These are phyloP conservation scores for Nasturtium officinale DNA, from an alignment of 345 rosid genomes.

Conservation along the genomic window DNA sequence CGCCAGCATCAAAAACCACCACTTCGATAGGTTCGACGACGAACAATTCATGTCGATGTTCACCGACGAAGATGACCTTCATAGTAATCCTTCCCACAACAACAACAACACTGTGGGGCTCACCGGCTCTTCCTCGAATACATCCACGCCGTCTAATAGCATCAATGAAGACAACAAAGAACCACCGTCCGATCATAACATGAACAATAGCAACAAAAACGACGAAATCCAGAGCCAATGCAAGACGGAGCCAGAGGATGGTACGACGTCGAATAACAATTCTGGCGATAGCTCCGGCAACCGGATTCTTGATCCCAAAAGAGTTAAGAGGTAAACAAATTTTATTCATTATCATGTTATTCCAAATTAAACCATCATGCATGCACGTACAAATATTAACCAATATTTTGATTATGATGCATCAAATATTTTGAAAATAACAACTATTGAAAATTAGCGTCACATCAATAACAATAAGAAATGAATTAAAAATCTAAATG, in stretches of 20 bases:
- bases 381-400: slow-evolving; percentile 40
- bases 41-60: slow-evolving; percentile 89
- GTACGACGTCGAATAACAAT: slow-evolving; percentile 35
- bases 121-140: slow-evolving; percentile 57
- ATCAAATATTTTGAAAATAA: not conserved
- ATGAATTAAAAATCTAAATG: slow-evolving; percentile 8
- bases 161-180: slow-evolving; percentile 57
- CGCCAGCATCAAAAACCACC: slow-evolving; percentile 17
- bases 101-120: slow-evolving; percentile 44
- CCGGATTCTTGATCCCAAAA: slow-evolving; percentile 69
- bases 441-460: not conserved
- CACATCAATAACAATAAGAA: not conserved
- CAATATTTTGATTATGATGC: not conserved
- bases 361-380: slow-evolving; percentile 29
- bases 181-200: slow-evolving; percentile 39
- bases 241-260: slow-evolving; percentile 43
- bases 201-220: slow-evolving; percentile 26
- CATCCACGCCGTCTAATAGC: slow-evolving; percentile 77
- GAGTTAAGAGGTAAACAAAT: slow-evolving; percentile 71
- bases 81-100: slow-evolving; percentile 1
- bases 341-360: not conserved
- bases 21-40: slow-evolving; percentile 70
- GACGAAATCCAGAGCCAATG: slow-evolving; percentile 68
- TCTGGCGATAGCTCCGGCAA: slow-evolving; percentile 44
- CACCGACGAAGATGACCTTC: slow-evolving; percentile 49